Conservation (phyloP, 176 grass and related monocot genomes). For the Triticum dicoccoides region DNA sequence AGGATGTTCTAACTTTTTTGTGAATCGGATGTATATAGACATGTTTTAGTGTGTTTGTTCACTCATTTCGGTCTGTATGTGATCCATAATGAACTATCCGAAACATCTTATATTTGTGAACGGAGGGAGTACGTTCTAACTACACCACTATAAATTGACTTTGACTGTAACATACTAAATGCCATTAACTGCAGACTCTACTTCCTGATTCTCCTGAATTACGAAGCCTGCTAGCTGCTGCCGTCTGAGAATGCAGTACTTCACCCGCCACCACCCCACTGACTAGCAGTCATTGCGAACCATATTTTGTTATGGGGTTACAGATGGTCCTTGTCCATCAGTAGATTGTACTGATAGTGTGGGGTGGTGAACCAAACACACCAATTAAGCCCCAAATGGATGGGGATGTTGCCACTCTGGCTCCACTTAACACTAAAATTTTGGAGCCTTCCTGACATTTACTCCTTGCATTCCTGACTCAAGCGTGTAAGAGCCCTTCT, state of each 20-base stretch:
- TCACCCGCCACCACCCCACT: background rate
- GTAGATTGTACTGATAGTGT: too few relatives aligned
- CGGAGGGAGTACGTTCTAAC: background rate
- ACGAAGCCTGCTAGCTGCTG: background rate
- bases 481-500: background rate
- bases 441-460: background rate
- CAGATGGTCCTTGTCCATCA: background rate
- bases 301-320: background rate
- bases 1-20: too few relatives aligned
- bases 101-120: too few relatives aligned
- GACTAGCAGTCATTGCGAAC: background rate
- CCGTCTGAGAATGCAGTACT: background rate
- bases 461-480: background rate
- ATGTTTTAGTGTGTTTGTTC: too few relatives aligned
- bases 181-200: background rate
- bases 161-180: background rate
- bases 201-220: constrained; percentile 1
- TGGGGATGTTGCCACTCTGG: background rate
- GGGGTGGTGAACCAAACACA: background rate
- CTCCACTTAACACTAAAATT: background rate
- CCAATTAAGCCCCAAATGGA: background rate
- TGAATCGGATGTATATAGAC: too few relatives aligned
- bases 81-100: too few relatives aligned
- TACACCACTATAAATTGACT: background rate
- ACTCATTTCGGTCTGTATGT: too few relatives aligned